Evolutionary conservation across 169 alveolate genomes (phyloP).

Genomic region (Plasmodium malariae): DNA sequence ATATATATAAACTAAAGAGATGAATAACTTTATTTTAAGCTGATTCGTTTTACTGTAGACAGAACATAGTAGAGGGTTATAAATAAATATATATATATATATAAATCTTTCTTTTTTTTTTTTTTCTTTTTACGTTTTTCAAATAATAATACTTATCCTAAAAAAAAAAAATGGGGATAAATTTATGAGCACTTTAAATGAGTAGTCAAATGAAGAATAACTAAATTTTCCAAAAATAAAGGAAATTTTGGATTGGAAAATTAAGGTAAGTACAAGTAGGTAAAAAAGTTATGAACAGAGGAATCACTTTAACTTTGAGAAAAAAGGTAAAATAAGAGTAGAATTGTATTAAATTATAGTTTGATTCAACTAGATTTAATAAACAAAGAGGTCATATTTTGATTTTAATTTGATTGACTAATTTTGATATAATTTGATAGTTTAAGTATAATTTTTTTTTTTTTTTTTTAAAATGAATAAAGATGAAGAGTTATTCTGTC

Average conservation of each 20-base stretch:
- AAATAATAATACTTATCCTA: too few species aligned
- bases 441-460: background rate
- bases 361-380: too few species aligned
- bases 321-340: too few species aligned
- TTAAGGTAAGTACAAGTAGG: too few species aligned
- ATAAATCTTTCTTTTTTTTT: too few species aligned
- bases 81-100: too few species aligned
- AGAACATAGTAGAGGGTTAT: background rate
- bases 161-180: background rate
- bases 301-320: too few species aligned
- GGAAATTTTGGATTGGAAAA: too few species aligned
- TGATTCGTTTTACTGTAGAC: background rate
- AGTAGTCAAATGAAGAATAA: background rate
- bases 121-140: background rate
- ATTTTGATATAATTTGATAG: background rate
- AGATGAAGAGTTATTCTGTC: background rate
- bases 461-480: constrained; percentile 5
- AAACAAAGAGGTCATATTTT: too few species aligned
- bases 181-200: background rate
- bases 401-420: too few species aligned
- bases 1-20: background rate
- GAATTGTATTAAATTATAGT: too few species aligned
- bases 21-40: background rate
- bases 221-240: background rate
- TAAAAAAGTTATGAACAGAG: too few species aligned